Evolutionary conservation across 495 filamentous ascomycete species (phyloP), one percentile per base, ranked within the genome.

Genomic region (Tuber umbilicatum): DNA sequence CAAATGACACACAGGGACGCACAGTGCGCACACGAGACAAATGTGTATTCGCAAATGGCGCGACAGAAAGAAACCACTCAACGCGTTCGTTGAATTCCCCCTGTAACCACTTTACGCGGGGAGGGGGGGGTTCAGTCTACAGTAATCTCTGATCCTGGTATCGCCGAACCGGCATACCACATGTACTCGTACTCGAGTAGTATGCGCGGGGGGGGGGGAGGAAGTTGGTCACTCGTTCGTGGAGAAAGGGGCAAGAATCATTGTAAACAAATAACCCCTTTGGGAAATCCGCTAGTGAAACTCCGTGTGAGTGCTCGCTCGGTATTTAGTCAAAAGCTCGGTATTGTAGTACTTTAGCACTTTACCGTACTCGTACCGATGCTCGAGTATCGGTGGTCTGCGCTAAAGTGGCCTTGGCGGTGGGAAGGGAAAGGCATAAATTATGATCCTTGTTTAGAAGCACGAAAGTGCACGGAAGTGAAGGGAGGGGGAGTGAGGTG

Each of bases 221-320:
- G 45, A 23, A 23, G 43, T 47, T 23, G 23, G 23, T 55, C 23
- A 64, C 4, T 31, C 27, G 4, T 17, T 16, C 12, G 3, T 1
- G 27, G 16, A 35, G 16, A 4, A 35, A 64, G 31, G 4, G 27
- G 27, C 12, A 35, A 19, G 14, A 31, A 12, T 3, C 7, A 4
- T 27, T 64, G 27, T 64, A 64, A 64, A 64, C 55, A 64, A 64
- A 64, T 64, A 64, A 35, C 55, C 55, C 10, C 55, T 64, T 64
- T 31, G 55, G 55, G 55, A 17, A 17, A 35, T 64, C 27, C 27
- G 27, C 55, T 2, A 6, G 55, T 27, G 9, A 14, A 60, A 31
- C 5, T 60, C 9, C 10, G 50, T 60, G 50, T 60, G 50, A 60
- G n/a, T 60, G 50, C n/a, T 2, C 2, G 38, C 38, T 39, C 5